phyloP scores from a whole-genome alignment of 2,329 filamentous ascomycete species.

The Ascosphaera acerosa region DNA sequence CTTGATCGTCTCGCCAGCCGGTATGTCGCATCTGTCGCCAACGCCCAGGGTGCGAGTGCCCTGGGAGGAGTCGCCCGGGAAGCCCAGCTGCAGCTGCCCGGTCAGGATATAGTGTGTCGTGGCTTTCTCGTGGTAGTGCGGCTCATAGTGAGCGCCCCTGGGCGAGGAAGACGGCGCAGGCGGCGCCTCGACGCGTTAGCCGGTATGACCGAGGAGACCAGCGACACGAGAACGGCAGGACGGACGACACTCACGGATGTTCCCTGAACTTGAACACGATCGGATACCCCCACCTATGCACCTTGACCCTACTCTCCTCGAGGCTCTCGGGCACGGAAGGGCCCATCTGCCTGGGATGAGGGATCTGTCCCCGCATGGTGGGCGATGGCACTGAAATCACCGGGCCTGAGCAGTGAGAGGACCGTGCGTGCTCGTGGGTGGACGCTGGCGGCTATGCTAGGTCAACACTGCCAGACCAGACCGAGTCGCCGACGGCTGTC shows the following conservation, averaged over 20 bases:
- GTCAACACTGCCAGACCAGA: no score
- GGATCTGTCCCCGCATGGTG: neutral
- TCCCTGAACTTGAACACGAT: slow-evolving; percentile 38
- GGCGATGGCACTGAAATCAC: no score
- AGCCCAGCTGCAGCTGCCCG: slow-evolving; percentile 31
- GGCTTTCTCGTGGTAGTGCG: slow-evolving; percentile 28
- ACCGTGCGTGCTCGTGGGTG: no score
- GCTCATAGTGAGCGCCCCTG: slow-evolving; percentile 33
- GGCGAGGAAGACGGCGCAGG: neutral
- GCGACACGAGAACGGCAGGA: neutral
- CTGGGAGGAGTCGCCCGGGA: slow-evolving; percentile 24
- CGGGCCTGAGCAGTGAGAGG: no score
- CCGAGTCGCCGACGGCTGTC: no score
- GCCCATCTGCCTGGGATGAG: neutral
- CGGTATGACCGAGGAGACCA: neutral
- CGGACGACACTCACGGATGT: slow-evolving; percentile 8
- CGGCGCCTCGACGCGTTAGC: neutral
- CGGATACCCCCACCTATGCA: slow-evolving; percentile 31
- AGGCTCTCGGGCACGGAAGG: slow-evolving; percentile 5
- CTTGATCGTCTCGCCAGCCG: slow-evolving; percentile 29
- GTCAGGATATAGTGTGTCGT: slow-evolving; percentile 35
- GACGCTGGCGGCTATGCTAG: no score
- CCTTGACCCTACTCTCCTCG: slow-evolving; percentile 26
- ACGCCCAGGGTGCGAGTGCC: slow-evolving; percentile 29
- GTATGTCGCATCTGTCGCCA: slow-evolving; percentile 31